These are phyloP conservation scores for Parathielavia hyrcaniae DNA, from an alignment of 495 filamentous ascomycete species.

Conservation along the genomic window DNA sequence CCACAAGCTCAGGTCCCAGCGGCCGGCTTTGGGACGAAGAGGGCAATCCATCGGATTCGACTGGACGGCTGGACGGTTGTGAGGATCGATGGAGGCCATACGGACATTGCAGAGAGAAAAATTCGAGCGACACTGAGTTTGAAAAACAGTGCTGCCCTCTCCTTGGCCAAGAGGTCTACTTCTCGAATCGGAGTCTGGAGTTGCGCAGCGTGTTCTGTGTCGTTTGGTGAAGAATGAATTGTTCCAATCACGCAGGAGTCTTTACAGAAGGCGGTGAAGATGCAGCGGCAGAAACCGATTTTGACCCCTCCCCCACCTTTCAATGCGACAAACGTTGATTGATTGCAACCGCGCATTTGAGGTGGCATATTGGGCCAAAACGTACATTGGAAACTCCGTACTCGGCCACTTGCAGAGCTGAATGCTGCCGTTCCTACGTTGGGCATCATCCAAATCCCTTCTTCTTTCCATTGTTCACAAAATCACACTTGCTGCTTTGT, in stretches of 20 bases:
- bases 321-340: constrained; percentile 3
- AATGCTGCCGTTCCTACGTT: neutral
- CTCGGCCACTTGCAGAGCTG: constrained; percentile 11
- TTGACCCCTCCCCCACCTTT: constrained; percentile 18
- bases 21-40: no score
- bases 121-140: no score
- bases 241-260: neutral
- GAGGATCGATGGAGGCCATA: no score
- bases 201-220: neutral
- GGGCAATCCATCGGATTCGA: no score
- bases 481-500: neutral
- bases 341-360: neutral
- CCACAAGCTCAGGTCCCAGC: no score
- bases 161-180: neutral
- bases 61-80: no score
- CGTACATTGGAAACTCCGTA: neutral
- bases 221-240: neutral
- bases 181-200: constrained; percentile 7
- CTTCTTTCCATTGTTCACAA: neutral
- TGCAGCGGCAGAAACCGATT: constrained; percentile 1
- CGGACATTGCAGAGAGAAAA: no score
- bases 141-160: neutral
- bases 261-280: constrained; percentile 13
- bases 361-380: neutral
- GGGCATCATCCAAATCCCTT: constrained; percentile 4